Conservation (phyloP, 2,329 filamentous ascomycete genomes). For the Zasmidium cellare region DNA sequence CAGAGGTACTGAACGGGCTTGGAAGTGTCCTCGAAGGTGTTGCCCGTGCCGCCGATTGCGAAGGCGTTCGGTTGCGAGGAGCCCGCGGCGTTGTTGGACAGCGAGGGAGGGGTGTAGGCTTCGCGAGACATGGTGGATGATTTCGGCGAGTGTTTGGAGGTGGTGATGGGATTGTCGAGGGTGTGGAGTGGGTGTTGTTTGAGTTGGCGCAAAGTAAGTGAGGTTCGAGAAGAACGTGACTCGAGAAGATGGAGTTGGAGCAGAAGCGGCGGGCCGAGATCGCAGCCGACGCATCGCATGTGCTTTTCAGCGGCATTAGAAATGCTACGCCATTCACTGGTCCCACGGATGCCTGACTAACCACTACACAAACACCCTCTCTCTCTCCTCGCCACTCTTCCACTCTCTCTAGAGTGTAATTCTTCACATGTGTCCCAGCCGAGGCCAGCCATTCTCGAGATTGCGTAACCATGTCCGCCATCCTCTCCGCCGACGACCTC, state of each 20-base stretch:
- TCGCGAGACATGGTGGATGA: constrained; percentile 56
- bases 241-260: not conserved
- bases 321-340: constrained; percentile 10
- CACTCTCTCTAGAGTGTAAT: not conserved
- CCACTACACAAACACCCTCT: not conserved
- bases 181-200: not conserved
- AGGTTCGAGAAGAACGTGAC: not conserved
- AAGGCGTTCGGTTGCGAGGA: constrained; percentile 25
- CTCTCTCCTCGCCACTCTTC: not conserved
- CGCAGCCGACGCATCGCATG: not conserved
- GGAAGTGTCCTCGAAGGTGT: constrained; percentile 58
- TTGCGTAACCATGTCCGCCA: constrained; percentile 74
- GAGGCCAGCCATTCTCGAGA: constrained; percentile 16
- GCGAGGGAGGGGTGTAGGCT: constrained; percentile 72
- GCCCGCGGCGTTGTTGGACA: constrained; percentile 35
- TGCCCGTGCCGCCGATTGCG: constrained; percentile 54
- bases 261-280: constrained; percentile 3
- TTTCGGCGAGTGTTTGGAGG: constrained; percentile 6
- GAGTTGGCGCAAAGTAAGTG: not conserved
- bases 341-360: not conserved
- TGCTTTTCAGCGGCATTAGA: constrained; percentile 9
- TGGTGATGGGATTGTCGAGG: constrained; percentile 7
- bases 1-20: constrained; percentile 58
- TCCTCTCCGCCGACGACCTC: constrained; percentile 91
- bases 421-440: constrained; percentile 30